Percentiles rank a stretch among this genome's conserved stretches.
Evolutionary conservation across 306 rosid species (phyloP).

Genomic region (Castanea crenata): DNA sequence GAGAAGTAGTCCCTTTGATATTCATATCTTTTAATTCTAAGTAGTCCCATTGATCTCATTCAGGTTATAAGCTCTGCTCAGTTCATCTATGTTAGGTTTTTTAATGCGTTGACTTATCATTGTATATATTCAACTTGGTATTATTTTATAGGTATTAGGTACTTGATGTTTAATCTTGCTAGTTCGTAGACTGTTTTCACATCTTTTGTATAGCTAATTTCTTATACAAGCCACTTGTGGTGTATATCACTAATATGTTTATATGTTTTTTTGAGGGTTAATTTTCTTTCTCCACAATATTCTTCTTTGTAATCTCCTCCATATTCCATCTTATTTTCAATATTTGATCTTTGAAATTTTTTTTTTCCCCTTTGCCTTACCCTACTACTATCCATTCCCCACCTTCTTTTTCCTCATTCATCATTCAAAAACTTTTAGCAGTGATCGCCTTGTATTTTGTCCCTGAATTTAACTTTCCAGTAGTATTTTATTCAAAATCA

Average conservation of each 20-base stretch:
- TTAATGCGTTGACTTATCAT: not conserved
- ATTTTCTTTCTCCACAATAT: not conserved
- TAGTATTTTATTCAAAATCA: too few relatives aligned
- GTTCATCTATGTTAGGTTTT: not conserved
- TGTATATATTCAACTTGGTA: not conserved
- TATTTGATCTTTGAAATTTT: too few relatives aligned
- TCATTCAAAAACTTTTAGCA: too few relatives aligned
- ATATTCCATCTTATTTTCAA: too few relatives aligned
- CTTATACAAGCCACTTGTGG: not conserved
- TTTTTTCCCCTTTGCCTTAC: too few relatives aligned
- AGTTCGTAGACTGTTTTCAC: not conserved
- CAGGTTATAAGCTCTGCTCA: not conserved
- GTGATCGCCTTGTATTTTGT: too few relatives aligned
- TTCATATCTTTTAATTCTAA: not conserved
- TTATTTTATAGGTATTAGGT: not conserved
- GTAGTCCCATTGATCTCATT: not conserved
- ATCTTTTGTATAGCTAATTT: not conserved
- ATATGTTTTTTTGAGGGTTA: not conserved
- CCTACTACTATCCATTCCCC: too few relatives aligned
- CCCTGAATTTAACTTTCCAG: too few relatives aligned
- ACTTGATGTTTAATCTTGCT: not conserved
- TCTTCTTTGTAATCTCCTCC: too few relatives aligned
- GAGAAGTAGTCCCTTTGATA: not conserved
- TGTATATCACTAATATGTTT: not conserved
- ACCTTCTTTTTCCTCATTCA: too few relatives aligned